Conservation (phyloP, 2,329 filamentous ascomycete genomes). For the Exophiala dermatitidis region DNA sequence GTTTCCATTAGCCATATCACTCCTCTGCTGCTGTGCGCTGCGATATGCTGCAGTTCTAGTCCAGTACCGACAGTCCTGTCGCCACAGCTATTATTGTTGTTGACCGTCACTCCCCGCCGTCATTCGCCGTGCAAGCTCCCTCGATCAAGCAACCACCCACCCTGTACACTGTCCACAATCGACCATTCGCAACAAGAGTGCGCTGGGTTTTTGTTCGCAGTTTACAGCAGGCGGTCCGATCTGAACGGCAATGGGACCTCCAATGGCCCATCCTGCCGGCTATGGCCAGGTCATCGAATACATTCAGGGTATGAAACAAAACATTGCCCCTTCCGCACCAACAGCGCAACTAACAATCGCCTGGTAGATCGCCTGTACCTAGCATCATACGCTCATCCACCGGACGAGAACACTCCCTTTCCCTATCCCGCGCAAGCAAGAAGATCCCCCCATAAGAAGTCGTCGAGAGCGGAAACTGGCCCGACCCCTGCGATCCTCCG, state of each 20-base stretch:
- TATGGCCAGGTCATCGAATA: slow-evolving; percentile 92
- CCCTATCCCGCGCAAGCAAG: slow-evolving; percentile 62
- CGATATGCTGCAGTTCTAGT: slow-evolving; percentile 15
- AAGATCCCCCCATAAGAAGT: slow-evolving; percentile 67
- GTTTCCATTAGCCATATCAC: slow-evolving; percentile 3
- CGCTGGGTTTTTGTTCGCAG: neutral
- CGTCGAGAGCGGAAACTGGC: slow-evolving; percentile 57
- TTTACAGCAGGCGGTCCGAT: slow-evolving; percentile 9
- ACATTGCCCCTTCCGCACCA: slow-evolving; percentile 32
- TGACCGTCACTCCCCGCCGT: slow-evolving; percentile 5
- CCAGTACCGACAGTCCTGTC: slow-evolving; percentile 1
- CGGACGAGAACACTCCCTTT: slow-evolving; percentile 74
- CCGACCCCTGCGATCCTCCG: slow-evolving; percentile 44
- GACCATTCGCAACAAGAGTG: neutral
- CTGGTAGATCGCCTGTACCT: slow-evolving; percentile 81
- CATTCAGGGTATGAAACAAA: slow-evolving; percentile 63
- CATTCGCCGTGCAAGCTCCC: slow-evolving; percentile 2
- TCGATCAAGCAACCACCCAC: neutral
- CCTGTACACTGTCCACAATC: neutral
- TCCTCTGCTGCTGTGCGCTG: slow-evolving; percentile 1
- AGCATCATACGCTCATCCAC: slow-evolving; percentile 78
- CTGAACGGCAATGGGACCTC: slow-evolving; percentile 23
- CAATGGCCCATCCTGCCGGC: slow-evolving; percentile 46
- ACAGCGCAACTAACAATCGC: slow-evolving; percentile 13
- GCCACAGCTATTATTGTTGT: slow-evolving; percentile 1